Base-by-base conservation (phyloP, 2,329 filamentous ascomycete species). In the Neonectria magnoliae region DNA sequence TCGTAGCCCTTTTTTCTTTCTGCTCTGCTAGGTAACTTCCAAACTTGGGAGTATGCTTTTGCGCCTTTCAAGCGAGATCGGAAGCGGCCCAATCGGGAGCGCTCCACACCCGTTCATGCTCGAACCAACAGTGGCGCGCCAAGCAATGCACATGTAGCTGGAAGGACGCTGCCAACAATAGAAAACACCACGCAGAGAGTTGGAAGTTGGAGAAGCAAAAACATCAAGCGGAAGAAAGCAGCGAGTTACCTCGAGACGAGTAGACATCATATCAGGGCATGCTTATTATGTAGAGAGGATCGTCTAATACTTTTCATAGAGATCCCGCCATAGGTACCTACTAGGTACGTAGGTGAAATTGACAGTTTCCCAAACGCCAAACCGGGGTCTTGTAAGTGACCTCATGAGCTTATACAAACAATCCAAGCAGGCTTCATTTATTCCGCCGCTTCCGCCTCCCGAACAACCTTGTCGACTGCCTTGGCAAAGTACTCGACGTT, bases 401-500 rank as follows among this genome's bases (percentile, higher is more conserved):
- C 71, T 70, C 68, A 70, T 73, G 64, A 73, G 58, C 66, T 71
- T 66, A 57, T 69, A 68, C 63, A 71, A 65, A 67, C 62, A 50
- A 62, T 69, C 56, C 58, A 71, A 69, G 67, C 53, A 68, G 57
- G 58, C 60, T 31, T 55, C 42, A 25, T 57, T 55, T 44, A 51
- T 27, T 56, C 55, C 67, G 71, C 67, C 8, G 66, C 65, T 42
- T 76, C 76, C 8, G 66, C 65, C 36, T 76, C 76, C 33, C 72
- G 73, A 25, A 98, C 93, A 33, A 95, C 92, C 79, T 91, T 91
- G 78, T 98, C 91, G 13, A 98, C 88, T 1, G 95, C 93, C 80
- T 92, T 90, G 52, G 94, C 96, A 75, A 98, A 92, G 82, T 98
- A 97, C 60, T 97, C 93, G 64, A 98, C 86, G 78, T 98, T 99